phyloP scores from a whole-genome alignment of 495 filamentous ascomycete species.

The Hypomontagnella monticulosa region DNA sequence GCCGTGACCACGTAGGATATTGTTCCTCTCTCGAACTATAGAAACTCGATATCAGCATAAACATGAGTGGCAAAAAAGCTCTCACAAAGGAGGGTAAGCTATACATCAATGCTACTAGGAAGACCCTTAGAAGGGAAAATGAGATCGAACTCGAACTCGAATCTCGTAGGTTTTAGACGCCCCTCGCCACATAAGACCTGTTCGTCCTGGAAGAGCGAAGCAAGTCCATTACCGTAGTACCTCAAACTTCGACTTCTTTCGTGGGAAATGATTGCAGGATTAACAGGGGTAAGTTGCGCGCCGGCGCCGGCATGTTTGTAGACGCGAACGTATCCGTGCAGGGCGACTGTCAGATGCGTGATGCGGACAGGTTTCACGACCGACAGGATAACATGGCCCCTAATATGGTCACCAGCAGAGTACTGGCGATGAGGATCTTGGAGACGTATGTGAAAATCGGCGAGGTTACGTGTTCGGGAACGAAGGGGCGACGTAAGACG shows the following conservation, averaged over 20 bases:
- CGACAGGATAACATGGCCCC: constrained; percentile 81
- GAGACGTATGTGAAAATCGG: constrained; percentile 82
- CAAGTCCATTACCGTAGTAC: constrained; percentile 83
- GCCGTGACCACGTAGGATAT: constrained; percentile 91
- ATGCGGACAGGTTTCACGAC: constrained; percentile 84
- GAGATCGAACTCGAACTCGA: constrained; percentile 93
- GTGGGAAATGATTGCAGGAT: constrained; percentile 53
- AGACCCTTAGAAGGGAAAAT: constrained; percentile 78
- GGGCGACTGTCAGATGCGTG: constrained; percentile 86
- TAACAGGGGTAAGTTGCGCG: constrained; percentile 63
- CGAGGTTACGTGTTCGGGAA: constrained; percentile 72
- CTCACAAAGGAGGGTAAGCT: constrained; percentile 45
- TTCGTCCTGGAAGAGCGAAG: constrained; percentile 91
- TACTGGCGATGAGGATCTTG: constrained; percentile 92
- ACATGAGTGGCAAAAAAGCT: not conserved
- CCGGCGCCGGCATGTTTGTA: constrained; percentile 77
- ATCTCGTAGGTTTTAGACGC: constrained; percentile 81
- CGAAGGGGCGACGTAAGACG: constrained; percentile 65
- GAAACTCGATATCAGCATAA: constrained; percentile 35
- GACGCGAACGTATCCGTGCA: constrained; percentile 90
- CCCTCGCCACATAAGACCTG: constrained; percentile 90
- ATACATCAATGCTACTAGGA: constrained; percentile 93
- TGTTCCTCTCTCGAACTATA: constrained; percentile 91
- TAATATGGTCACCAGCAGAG: constrained; percentile 68
- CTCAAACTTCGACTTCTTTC: constrained; percentile 63